Percentiles rank a stretch among this genome's conserved stretches.
Conservation (phyloP, 306 rosid species). For the Canavalia ensiformis region DNA sequence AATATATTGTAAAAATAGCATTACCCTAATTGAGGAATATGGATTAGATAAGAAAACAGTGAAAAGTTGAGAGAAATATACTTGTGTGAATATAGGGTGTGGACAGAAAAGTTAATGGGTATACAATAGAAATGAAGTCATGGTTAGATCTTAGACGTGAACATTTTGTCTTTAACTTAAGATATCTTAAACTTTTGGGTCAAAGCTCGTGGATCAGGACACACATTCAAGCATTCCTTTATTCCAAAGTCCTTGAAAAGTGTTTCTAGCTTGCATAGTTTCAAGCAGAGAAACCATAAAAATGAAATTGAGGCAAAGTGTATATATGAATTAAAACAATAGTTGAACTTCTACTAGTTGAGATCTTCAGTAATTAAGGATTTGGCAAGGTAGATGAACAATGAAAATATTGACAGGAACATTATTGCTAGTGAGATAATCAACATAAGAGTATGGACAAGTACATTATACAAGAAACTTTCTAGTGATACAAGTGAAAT, state of each 20-base stretch:
- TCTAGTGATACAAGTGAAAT: constrained; percentile 17
- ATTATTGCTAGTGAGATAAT: constrained; percentile 12
- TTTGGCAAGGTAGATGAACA: constrained; percentile 26
- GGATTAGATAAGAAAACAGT: neutral
- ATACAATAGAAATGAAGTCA: neutral
- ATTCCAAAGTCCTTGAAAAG: neutral
- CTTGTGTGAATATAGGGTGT: neutral
- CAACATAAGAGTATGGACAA: constrained; percentile 9
- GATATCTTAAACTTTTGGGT: neutral
- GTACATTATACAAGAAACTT: constrained; percentile 4
- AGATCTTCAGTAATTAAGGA: neutral
- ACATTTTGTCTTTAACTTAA: neutral
- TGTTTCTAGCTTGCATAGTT: constrained; percentile 7
- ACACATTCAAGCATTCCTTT: neutral
- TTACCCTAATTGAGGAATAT: neutral
- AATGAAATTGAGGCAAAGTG: neutral
- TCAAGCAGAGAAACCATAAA: constrained; percentile 8
- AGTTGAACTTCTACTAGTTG: neutral
- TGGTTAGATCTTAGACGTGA: neutral
- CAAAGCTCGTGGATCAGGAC: neutral
- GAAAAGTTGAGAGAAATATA: neutral
- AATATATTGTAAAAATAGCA: too few relatives aligned
- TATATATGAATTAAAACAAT: neutral
- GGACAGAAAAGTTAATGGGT: neutral
- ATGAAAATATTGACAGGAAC: constrained; percentile 1